phyloP scores from a whole-genome alignment of 1,284 basidiomycete genomes.

The Trichosporon sp. region DNA sequence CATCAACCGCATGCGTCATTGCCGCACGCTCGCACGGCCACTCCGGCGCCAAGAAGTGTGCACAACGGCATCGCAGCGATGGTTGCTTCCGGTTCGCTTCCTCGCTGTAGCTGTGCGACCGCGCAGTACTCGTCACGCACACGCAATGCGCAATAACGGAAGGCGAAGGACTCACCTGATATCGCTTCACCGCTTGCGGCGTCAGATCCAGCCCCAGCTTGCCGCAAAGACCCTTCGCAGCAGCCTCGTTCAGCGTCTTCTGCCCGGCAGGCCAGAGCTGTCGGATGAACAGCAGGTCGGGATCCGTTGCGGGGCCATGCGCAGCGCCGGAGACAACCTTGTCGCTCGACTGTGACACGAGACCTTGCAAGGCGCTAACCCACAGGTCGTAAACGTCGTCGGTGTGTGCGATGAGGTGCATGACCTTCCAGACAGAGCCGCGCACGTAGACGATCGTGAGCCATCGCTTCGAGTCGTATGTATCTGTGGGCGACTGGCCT shows the following conservation, averaged over 20 bases:
- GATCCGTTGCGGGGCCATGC: conserved; percentile 38
- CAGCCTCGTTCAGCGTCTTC: conserved; percentile 29
- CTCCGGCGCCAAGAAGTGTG: neutral
- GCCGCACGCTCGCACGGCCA: no score
- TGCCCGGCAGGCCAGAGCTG: conserved; percentile 44
- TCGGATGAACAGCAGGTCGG: conserved; percentile 43
- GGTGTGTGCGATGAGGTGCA: conserved; percentile 79
- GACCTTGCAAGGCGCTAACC: conserved; percentile 50
- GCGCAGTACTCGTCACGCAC: neutral
- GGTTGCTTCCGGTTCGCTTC: neutral
- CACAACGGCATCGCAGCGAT: neutral
- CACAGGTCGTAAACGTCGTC: conserved; percentile 61
- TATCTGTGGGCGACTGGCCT: conserved; percentile 62
- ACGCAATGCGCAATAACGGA: neutral
- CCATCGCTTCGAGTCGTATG: conserved; percentile 51
- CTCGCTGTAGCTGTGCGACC: neutral
- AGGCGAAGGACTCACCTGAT: neutral
- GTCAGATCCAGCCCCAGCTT: conserved; percentile 49
- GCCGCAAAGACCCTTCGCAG: conserved; percentile 62
- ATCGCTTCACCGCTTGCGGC: neutral
- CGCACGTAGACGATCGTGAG: conserved; percentile 53
- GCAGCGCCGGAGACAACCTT: conserved; percentile 26
- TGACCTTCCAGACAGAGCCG: conserved; percentile 75
- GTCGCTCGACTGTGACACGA: conserved; percentile 44
- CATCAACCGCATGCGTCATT: no score